Conservation (phyloP, 352 stramenopile species). For the Saprolegnia parasitica region DNA sequence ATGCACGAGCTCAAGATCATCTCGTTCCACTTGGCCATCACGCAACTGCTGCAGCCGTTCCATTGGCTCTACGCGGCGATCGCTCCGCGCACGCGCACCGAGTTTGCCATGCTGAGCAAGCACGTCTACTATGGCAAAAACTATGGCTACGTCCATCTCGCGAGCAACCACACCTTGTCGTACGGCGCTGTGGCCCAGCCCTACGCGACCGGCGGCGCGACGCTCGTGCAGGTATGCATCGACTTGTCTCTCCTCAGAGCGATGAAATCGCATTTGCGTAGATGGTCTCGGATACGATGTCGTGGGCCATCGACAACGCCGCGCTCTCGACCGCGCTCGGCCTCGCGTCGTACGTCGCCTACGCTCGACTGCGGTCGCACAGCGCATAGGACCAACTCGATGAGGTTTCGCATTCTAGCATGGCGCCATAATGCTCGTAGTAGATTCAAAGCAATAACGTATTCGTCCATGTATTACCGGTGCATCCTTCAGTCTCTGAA, state of each 20-base stretch:
- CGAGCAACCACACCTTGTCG: not conserved
- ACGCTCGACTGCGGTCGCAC: not conserved
- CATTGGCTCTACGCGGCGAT: not conserved
- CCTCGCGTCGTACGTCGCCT: not conserved
- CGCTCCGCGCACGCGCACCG: not conserved
- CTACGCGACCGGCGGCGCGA: not conserved
- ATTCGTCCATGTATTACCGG: too few species aligned
- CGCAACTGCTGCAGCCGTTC: constrained; percentile 36
- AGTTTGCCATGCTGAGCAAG: constrained; percentile 41
- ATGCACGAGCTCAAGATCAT: constrained; percentile 51
- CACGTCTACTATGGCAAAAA: constrained; percentile 56
- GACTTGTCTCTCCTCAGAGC: too few species aligned
- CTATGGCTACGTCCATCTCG: constrained; percentile 41
- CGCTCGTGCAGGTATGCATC: constrained; percentile 1
- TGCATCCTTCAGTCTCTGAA: too few species aligned
- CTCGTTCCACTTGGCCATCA: constrained; percentile 50
- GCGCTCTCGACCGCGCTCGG: not conserved
- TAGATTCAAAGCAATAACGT: too few species aligned
- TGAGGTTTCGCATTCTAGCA: too few species aligned
- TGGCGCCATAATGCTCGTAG: too few species aligned
- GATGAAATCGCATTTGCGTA: not conserved
- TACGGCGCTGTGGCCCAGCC: not conserved
- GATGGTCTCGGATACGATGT: not conserved
- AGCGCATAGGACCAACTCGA: too few species aligned
- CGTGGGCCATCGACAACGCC: not conserved